Conservation (phyloP, 129 eudicot genomes). For the Smallanthus sonchifolius region DNA sequence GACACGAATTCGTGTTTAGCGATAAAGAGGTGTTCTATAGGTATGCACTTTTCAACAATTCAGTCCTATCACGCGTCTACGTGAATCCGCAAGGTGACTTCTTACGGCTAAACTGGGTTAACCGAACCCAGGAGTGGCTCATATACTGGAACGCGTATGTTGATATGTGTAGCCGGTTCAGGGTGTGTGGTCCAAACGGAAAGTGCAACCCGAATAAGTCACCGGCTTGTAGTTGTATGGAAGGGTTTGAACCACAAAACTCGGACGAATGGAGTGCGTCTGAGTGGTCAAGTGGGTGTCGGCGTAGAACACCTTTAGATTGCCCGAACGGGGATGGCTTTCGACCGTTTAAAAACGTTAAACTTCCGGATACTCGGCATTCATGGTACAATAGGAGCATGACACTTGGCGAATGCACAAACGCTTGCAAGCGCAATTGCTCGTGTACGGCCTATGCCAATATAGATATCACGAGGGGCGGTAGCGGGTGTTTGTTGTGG, state of each 20-base stretch:
- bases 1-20: conserved; percentile 9
- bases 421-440: conserved; percentile 17
- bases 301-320: conserved; percentile 5
- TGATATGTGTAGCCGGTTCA: conserved; percentile 1
- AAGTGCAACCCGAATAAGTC: conserved; percentile 13
- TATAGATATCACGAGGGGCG: conserved; percentile 13
- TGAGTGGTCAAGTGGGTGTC: conserved; percentile 31
- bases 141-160: background rate
- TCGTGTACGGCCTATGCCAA: conserved; percentile 36
- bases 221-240: conserved; percentile 25
- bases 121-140: background rate
- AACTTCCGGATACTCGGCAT: conserved; percentile 26
- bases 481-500: conserved; percentile 48
- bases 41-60: background rate
- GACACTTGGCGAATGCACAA: conserved; percentile 26
- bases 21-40: conserved; percentile 26
- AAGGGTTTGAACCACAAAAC: conserved; percentile 29
- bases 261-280: conserved; percentile 25
- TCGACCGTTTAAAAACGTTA: conserved; percentile 11
- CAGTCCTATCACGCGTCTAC: background rate
- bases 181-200: conserved; percentile 18
- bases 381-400: conserved; percentile 18
- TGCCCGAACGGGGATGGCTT: conserved; percentile 26
- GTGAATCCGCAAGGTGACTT: background rate
- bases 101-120: background rate